Evolutionary conservation across 1,284 basidiomycete species (phyloP).

Genomic region (Apiotrichum laibachii): DNA sequence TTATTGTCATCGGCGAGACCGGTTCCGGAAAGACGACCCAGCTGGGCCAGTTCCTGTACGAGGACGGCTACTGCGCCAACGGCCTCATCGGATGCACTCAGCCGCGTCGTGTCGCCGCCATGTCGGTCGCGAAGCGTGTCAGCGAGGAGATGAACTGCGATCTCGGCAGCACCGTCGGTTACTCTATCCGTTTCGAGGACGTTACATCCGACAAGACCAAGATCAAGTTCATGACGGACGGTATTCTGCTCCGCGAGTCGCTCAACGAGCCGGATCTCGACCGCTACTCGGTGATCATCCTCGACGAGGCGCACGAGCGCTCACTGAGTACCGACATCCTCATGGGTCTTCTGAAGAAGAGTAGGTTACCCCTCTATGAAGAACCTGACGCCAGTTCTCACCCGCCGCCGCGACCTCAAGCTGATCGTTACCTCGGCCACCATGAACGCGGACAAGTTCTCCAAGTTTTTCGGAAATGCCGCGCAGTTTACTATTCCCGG

Average conservation of each 20-base stretch:
- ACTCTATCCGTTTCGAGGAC: conserved; percentile 97
- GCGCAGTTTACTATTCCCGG: conserved; percentile 97
- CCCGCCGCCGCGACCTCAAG: conserved; percentile 84
- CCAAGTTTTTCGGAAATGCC: conserved; percentile 88
- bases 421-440: conserved; percentile 98
- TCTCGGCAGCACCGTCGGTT: conserved; percentile 84
- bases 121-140: conserved; percentile 98
- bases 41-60: conserved; percentile 85
- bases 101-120: conserved; percentile 93
- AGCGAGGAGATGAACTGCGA: conserved; percentile 87
- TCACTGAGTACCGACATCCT: conserved; percentile 93
- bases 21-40: conserved; percentile 96
- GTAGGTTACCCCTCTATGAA: conserved; percentile 55
- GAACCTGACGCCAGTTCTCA: conserved; percentile 64
- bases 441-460: conserved; percentile 99
- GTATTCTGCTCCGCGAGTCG: conserved; percentile 91
- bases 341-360: conserved; percentile 92
- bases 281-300: conserved; percentile 89
- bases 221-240: conserved; percentile 99
- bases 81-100: conserved; percentile 95
- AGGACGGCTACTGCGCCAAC: conserved; percentile 86
- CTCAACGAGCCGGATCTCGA: conserved; percentile 94
- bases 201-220: conserved; percentile 87
- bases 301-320: conserved; percentile 96
- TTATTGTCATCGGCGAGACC: conserved; percentile 92